A percentile compares a stretch with the other conserved stretches of the same genome.
Evolutionary conservation across 2,329 filamentous ascomycete species (phyloP).

Genomic region (Gaeumannomyces tritici): DNA sequence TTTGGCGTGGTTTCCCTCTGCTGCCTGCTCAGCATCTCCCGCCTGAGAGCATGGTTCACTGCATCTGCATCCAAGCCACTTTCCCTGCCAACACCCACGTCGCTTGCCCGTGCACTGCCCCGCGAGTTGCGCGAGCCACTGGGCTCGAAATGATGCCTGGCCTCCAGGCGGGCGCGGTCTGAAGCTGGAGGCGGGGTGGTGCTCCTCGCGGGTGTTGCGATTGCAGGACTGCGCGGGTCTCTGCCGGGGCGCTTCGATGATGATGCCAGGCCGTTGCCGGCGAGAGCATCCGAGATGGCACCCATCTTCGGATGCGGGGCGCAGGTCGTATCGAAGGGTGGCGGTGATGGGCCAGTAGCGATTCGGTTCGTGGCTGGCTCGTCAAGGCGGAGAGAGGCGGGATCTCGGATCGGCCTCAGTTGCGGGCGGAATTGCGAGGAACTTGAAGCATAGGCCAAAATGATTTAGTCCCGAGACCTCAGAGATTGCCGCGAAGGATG

Average conservation of each 20-base stretch:
- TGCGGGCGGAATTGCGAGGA: neutral
- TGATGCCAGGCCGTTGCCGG: slow-evolving; percentile 12
- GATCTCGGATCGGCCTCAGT: neutral
- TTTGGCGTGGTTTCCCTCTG: slow-evolving; percentile 42
- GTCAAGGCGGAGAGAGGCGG: neutral
- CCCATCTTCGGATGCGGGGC: slow-evolving; percentile 1
- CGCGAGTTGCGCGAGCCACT: slow-evolving; percentile 22
- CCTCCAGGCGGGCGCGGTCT: slow-evolving; percentile 32
- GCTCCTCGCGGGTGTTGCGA: slow-evolving; percentile 24
- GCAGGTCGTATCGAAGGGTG: neutral
- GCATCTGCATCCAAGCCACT: slow-evolving; percentile 36
- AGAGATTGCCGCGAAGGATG: neutral
- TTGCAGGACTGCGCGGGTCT: slow-evolving; percentile 23
- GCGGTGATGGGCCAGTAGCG: neutral
- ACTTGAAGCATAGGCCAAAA: neutral
- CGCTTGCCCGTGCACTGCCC: slow-evolving; percentile 23
- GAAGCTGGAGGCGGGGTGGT: slow-evolving; percentile 32
- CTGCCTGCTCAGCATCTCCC: slow-evolving; percentile 37
- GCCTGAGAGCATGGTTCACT: slow-evolving; percentile 39
- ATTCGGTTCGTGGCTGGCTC: neutral
- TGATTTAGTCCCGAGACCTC: neutral
- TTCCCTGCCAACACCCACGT: slow-evolving; percentile 15
- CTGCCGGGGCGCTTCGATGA: slow-evolving; percentile 20
- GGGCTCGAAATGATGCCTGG: slow-evolving; percentile 27
- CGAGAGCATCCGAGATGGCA: slow-evolving; percentile 3